Evolutionary conservation across 306 rosid species (phyloP), one percentile per base, ranked within the genome.

Genomic region (Acacia confusa): DNA sequence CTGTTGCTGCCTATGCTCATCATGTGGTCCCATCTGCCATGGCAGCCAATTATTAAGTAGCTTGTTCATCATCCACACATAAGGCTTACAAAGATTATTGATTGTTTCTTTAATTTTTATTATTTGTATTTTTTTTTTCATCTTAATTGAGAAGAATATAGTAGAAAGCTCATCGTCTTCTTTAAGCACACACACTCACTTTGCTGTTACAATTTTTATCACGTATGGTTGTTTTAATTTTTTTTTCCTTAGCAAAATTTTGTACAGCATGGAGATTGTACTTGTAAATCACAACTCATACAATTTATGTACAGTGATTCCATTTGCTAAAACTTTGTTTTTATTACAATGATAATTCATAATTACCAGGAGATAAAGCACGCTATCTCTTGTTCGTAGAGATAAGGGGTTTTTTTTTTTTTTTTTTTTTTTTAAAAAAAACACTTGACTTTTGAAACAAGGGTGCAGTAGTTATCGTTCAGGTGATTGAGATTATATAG

Each of bases 41-140:
- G 58, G 88, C 86, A 75, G 28, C 84, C 9, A 47, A 82, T 30
- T 70, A 74, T 67, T 88, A 80, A 87, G 36, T 20, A 30, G 44
- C 83, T 16, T 27, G 55, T 50, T 10, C 15, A 22, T 16, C 34
- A 13, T 17, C 24, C 70, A 24, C 27, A n/a, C 27, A n/a, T 0
- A 67, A 30, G 60, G 41, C 43, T 36, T 50, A 36, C 27, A 9
- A 17, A 24, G 34, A 55, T 41, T 17, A 24, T 55, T 82, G 16
- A 19, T 70, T 70, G 17, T 9, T 45, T 61, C 9, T 57, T 76
- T 13, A 7, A 15, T 3, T 52, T 81, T 75, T 63, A 28, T 28
- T 15, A 12, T 15, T 63, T 28, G 11, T 63, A 0, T 27, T 65
- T 27, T 45, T 25, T 64, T 25, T 45, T 27, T 1, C 1, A 25